Evolutionary conservation across 2,329 filamentous ascomycete genomes (phyloP).

Genomic region (Byssochlamys sp.): DNA sequence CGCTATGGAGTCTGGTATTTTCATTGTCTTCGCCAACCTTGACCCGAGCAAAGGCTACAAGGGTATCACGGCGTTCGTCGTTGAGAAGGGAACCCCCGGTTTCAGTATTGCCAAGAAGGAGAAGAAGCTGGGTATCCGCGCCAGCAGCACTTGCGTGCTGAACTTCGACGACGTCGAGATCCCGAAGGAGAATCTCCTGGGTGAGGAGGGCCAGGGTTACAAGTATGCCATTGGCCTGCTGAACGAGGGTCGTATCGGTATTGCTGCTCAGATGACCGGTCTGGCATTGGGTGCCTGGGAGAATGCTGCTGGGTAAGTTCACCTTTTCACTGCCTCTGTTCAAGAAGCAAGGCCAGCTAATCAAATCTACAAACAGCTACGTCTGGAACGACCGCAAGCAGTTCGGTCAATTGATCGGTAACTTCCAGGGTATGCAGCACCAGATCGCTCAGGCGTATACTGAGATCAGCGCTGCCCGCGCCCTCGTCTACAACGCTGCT

Average conservation of each 20-base stretch:
- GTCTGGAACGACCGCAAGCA: conserved; percentile 98
- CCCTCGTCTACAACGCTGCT: conserved; percentile 88
- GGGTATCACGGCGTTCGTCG: conserved; percentile 89
- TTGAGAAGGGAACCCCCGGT: conserved; percentile 79
- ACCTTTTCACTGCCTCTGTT: background rate
- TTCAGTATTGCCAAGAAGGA: conserved; percentile 98
- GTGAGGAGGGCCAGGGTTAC: conserved; percentile 83
- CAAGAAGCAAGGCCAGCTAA: background rate
- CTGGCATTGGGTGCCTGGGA: conserved; percentile 89
- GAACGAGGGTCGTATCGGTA: conserved; percentile 95
- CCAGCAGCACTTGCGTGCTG: conserved; percentile 90
- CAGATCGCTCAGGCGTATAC: conserved; percentile 93
- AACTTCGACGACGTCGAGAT: conserved; percentile 95
- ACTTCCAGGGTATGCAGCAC: conserved; percentile 99
- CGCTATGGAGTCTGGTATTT: conserved; percentile 83
- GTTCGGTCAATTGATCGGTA: conserved; percentile 84
- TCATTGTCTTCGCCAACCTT: conserved; percentile 95
- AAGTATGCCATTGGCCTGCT: conserved; percentile 91
- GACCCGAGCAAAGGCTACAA: conserved; percentile 88
- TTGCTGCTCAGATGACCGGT: conserved; percentile 97
- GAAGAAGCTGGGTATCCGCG: conserved; percentile 96
- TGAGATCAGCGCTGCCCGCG: conserved; percentile 82
- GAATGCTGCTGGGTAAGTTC: conserved; percentile 66
- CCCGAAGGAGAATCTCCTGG: conserved; percentile 77
- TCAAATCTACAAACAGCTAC: conserved; percentile 47